Base-by-base conservation (phyloP, 2,329 filamentous ascomycete species). In the Epichloe bromicola region DNA sequence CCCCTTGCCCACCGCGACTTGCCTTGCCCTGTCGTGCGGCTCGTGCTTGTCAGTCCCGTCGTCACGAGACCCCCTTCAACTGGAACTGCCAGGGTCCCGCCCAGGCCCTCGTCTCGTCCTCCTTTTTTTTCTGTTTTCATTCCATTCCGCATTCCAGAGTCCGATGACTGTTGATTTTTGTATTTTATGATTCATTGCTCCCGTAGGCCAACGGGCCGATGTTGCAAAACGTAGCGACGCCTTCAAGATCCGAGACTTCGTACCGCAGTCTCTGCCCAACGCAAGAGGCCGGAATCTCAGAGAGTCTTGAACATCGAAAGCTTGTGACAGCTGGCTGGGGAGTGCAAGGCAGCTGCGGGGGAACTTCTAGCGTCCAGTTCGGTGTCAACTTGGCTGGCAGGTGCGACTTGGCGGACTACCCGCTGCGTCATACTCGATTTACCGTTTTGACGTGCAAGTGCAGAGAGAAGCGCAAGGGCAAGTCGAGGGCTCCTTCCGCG, bases 51-150 rank as follows among this genome's bases (percentile, higher is more conserved):
- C 38, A 44, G 40, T 36, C 40, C 47, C 26, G 36, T 17, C 34
- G 49, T 46, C 49, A 51, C 49, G 43, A 51, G 49, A 30, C 17
- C 42, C 14, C 42, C 20, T 46, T 44, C 38, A 26, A 19, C n/a
- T 23, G 48, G 8, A 30, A 30, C 3, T 30, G 26, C 45, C 40
- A 19, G 6, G 48, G 30, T 43, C 47, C 47, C 15, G 39, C 38
- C 20, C 23, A 19, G 20, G 26, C 48, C 40, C 39, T 30, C 39
- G 34, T 33, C 33, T 26, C 26, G 19, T 23, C 11, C 17, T 10
- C 2, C 19, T 41, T 38, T 8, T 8, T 14, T 4, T 26, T 26
- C 23, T 26, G 6, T 26, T 38, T 14, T n/a, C n/a, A 8, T 38
- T 5, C n/a, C 37, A n/a, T n/a, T n/a, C 37, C 37, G 37, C 37